These are phyloP conservation scores for Friedmanniomyces endolithicus DNA, from an alignment of 495 filamentous ascomycete species.

Conservation along the genomic window DNA sequence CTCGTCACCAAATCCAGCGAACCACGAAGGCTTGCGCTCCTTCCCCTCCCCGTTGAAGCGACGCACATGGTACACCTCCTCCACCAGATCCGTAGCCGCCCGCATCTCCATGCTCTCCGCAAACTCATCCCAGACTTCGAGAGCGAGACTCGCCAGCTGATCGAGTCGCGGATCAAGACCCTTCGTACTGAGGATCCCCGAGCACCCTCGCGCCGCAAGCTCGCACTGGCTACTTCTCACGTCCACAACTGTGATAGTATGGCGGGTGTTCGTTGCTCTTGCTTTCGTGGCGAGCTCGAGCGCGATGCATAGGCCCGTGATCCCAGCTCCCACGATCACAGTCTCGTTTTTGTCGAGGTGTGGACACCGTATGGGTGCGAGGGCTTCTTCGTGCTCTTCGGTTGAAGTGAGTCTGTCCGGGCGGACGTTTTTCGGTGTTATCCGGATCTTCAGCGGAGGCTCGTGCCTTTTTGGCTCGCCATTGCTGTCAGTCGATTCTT, in stretches of 20 bases:
- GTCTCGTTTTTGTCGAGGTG: background rate
- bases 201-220: constrained; percentile 3
- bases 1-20: background rate
- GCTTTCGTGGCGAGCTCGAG: constrained; percentile 8
- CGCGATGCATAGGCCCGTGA: constrained; percentile 16
- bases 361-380: background rate
- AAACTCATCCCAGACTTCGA: background rate
- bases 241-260: constrained; percentile 15
- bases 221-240: background rate
- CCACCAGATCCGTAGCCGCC: background rate
- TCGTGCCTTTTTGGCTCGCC: background rate
- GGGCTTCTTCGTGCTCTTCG: background rate
- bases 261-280: background rate
- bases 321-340: constrained; percentile 13
- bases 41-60: background rate
- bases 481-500: background rate
- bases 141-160: background rate
- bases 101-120: background rate
- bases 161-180: background rate
- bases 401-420: background rate
- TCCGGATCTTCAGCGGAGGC: background rate
- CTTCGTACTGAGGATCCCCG: constrained; percentile 2
- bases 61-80: background rate
- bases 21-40: constrained; percentile 2
- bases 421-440: background rate